Base-by-base conservation (phyloP, 352 stramenopile genomes). In the Pythium utonaiense region DNA sequence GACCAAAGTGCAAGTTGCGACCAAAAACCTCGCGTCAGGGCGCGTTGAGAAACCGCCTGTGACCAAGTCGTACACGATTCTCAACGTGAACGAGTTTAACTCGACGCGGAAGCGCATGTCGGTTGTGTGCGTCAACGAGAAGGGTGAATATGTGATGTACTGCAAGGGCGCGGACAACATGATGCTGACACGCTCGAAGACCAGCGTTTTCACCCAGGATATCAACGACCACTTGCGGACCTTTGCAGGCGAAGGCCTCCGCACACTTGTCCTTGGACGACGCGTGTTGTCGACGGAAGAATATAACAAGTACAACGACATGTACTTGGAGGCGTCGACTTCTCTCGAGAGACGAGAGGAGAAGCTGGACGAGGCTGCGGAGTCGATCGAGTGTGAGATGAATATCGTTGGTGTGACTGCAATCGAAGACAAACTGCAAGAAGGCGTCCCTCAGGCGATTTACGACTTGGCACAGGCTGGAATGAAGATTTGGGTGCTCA, bases 51-150 rank as follows among this genome's bases (percentile, higher is more conserved):
- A 16, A 60, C n/a, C n/a, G n/a, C n/a, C n/a, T n/a, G n/a, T n/a
- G n/a, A n/a, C n/a, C n/a, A n/a, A n/a, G n/a, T 38, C 0, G 61
- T 96, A 85, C 59, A 75, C 87, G 53, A 82, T 98, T 41, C 68
- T 98, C 50, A 93, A 97, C 6, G 83, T 98, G 9, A 91, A 98
- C 50, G 96, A 98, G 69, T 99, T 99, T 70, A 97, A 97, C 51
- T 97, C 88, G 45, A 73, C 77, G 21, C 80, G 84, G 1, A 92
- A 92, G 64, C 81, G 83, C 33, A 94, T 94, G 84, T 91, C 80
- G 0, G 77, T 90, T 17, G 66, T 94, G 25, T 74, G 80, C 19
- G 77, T 95, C 51, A 85, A 83, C 53, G 78, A 79, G 22, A 83
- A 90, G 24, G 75, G 78, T 17, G 74, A 87, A 54, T 83, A 78